Base-by-base conservation (phyloP, 2,329 filamentous ascomycete genomes). In the Graphilbum ipis-grandicollis region DNA sequence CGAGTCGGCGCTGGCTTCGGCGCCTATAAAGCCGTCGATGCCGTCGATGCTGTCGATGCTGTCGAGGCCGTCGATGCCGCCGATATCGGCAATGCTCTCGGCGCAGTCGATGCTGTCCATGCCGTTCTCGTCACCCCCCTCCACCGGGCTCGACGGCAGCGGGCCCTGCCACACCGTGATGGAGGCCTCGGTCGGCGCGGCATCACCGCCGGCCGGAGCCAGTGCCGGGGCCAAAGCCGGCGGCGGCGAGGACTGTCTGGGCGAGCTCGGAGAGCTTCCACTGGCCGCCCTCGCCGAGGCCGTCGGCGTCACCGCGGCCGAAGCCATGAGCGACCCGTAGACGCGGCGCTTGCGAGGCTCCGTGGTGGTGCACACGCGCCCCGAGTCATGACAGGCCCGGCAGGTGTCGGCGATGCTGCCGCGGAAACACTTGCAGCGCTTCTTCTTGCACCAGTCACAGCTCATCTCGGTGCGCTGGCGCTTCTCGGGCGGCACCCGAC, bases 401-500 rank as follows among this genome's bases (percentile, higher is more conserved):
- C 43, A 45, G 15, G 41, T 38, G 34, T 45, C 44, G 25, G 35
- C 17, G 19, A 37, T 39, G 34, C 36, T 44, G 19, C 38, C 37
- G n/a, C 44, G 43, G 26, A 43, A 36, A 25, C 44, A 45, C 37
- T 45, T 45, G 40, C 44, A 45, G 9, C 44, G 41, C 34, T 45
- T 46, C 32, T 44, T 43, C 37, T 43, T 46, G 41, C 44, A 46
- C 39, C 43, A 44, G 43, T 45, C 44, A 29, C 44, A 45, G 39
- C 44, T 46, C 44, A 45, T 45, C 35, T 43, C 43, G 4, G 44
- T 43, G 19, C 44, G 41, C 37, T 45, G 44, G 3, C 44, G 37
- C 32, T 46, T 45, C 23, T 46, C 44, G 4, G 41, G 41, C 22
- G 43, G 44, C 7, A 45, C 44, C 3, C 44, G 43, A 3, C 44